A percentile compares a stretch with the other conserved stretches of the same genome.
Conservation (phyloP, 495 filamentous ascomycete species). For the Podospora fimiseda region DNA sequence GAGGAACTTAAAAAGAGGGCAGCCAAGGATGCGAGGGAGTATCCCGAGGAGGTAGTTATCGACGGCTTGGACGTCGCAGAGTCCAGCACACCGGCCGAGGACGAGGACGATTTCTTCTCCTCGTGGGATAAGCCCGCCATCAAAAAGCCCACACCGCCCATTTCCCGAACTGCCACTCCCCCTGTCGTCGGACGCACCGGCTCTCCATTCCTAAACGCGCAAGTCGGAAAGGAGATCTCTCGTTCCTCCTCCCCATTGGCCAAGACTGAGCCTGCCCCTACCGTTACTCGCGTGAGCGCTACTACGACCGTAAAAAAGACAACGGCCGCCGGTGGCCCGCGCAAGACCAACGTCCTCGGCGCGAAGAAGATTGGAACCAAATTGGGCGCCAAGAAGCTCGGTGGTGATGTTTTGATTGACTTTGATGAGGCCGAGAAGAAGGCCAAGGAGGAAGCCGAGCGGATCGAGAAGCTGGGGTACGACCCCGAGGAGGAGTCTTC, state of each 20-base stretch:
- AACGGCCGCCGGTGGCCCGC: conserved; percentile 46
- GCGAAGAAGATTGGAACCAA: conserved; percentile 63
- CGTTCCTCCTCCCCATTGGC: conserved; percentile 78
- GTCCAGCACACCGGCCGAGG: conserved; percentile 65
- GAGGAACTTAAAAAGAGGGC: conserved; percentile 84
- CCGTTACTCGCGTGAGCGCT: conserved; percentile 57
- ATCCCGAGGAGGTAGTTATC: conserved; percentile 79
- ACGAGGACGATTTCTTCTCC: conserved; percentile 96
- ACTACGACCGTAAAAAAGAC: conserved; percentile 71
- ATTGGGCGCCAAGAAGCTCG: conserved; percentile 86
- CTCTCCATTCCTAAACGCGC: conserved; percentile 80
- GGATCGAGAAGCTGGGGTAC: conserved; percentile 96
- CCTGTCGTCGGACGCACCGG: conserved; percentile 75
- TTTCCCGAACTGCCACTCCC: conserved; percentile 84
- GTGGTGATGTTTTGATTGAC: conserved; percentile 65
- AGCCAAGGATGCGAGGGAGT: conserved; percentile 75
- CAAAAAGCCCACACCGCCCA: conserved; percentile 91
- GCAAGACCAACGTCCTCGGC: conserved; percentile 78
- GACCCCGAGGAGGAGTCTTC: conserved; percentile 69
- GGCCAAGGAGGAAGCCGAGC: conserved; percentile 94
- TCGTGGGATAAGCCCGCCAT: conserved; percentile 98
- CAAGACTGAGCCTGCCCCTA: conserved; percentile 43
- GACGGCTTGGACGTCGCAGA: conserved; percentile 58
- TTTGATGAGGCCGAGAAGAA: conserved; percentile 97
- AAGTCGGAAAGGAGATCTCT: conserved; percentile 57